Percentiles rank a stretch among this genome's conserved stretches.
phyloP scores from a whole-genome alignment of 768 basidiomycete species.

The Phanerochaete carnosa region DNA sequence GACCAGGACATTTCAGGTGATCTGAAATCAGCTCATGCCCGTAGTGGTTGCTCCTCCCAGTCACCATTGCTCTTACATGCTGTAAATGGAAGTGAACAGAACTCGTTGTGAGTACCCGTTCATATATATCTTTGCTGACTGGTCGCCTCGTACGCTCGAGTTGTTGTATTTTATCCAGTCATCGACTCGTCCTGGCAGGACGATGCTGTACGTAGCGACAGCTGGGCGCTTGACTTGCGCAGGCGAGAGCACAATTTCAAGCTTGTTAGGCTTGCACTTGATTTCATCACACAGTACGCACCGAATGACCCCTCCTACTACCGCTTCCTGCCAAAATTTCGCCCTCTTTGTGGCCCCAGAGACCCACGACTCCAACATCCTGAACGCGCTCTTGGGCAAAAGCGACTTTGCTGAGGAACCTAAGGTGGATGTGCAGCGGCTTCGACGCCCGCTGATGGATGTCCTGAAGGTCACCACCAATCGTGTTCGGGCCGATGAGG shows the following conservation, averaged over 20 bases:
- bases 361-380: conserved; percentile 51
- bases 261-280: neutral
- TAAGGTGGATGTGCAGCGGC: neutral
- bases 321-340: conserved; percentile 39
- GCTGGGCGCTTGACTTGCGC: neutral
- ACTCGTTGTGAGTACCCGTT: no score
- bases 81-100: no score
- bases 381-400: conserved; percentile 52
- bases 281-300: neutral
- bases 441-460: conserved; percentile 50
- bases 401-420: neutral
- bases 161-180: no score
- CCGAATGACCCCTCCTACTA: conserved; percentile 11
- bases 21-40: no score
- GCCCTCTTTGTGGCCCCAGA: conserved; percentile 56
- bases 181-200: neutral
- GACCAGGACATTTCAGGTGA: no score
- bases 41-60: no score
- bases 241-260: neutral
- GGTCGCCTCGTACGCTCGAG: no score
- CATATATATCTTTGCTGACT: no score
- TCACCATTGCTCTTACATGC: no score
- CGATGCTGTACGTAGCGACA: neutral
- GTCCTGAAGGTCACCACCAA: conserved; percentile 42
- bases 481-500: conserved; percentile 41